Base-by-base conservation (phyloP, 305 asterid genomes). In the Galium porrigens region DNA sequence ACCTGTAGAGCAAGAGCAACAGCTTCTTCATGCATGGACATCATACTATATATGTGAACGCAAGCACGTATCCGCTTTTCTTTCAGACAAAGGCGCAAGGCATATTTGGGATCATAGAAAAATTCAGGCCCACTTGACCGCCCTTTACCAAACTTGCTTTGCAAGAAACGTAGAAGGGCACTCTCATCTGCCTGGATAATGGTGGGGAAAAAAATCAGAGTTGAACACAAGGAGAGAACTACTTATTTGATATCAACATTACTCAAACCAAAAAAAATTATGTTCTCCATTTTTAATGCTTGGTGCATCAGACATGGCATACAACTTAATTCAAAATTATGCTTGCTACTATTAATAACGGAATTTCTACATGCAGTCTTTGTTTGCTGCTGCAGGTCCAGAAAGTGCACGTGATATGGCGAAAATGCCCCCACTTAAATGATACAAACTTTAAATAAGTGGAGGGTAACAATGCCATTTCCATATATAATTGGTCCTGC, bases 21-120 rank as follows among this genome's bases (percentile, higher is more conserved):
- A 37, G 95, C 95, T 79, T 89, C 99, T 85, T 92, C 96, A 74
- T 89, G 99, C 99, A 92, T 92, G 54, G 95, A 89, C 99, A 89
- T 92, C 99, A 89, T 89, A 79, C 95, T 89, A 73, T 89, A 89
- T 70, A 92, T 87, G 72, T 92, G 95, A 77, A 92, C 99, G 72
- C 99, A 92, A 68, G 97, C 99, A 27, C 95, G 95, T 89, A 92
- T 92, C 73, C 94, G 75, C 71, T 76, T 87, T 73, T 87, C 88
- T 78, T 92, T 89, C 61, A 89, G 85, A 73, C 96, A 92, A 71
- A 89, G 95, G 72, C 96, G 95, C 80, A 92, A 75, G 25, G 96
- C 96, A 77, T 89, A 89, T 72, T 92, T 92, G 74, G 99, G 95
- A 75, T 92, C 99, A 74, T 87, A 92, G 76, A 87, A 92, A 77